Base-by-base conservation (phyloP, 495 filamentous ascomycete species). In the Cenococcum geophilum region DNA sequence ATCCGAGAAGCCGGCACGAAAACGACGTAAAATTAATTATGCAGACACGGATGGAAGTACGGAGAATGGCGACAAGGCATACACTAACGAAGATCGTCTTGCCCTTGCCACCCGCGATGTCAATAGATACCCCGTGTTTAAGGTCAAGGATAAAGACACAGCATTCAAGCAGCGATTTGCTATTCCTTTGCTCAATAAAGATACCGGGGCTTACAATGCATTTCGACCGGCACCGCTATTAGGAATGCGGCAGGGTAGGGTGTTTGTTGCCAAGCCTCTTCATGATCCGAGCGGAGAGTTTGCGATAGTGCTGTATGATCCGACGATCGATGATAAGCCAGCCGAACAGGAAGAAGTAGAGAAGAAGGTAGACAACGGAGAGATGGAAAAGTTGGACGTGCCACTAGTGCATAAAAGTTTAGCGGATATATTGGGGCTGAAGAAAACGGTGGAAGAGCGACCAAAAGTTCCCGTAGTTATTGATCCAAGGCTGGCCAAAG, bases 221-320 rank as follows among this genome's bases (percentile, higher is more conserved):
- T 83, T 84, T 50, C 80, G 93, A 25, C 85, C 89, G 5, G 87
- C 95, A 10, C 93, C 95, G 2, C 87, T 89, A 0, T 74, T 99
- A 35, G 93, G 93, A 1, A 79, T 99, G 76, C 78, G 93, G 63
- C 85, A 82, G 69, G 91, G 92, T 11, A 85, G 88, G 1, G 82
- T 84, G 5, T 97, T 97, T 72, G 80, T 96, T 12, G 90, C 91
- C 21, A 95, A 89, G 66, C 87, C 93, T 43, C 72, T 99, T 57
- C 95, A 99, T 71, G 93, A 99, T 68, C 93, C 93, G 0, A 89
- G 86, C 69, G 95, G 89, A 59, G 95, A 99, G 68, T 95, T 97
- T 74, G 87, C 93, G 0, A 97, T 99, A 67, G 93, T 99, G 5
- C 75, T 99, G 10, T 92, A 95, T 66, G 93, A 99, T 70, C 93